Evolutionary conservation across 805 yeast species (phyloP), one percentile per base, ranked within the genome.

Genomic region (Metschnikowia vanudenii): DNA sequence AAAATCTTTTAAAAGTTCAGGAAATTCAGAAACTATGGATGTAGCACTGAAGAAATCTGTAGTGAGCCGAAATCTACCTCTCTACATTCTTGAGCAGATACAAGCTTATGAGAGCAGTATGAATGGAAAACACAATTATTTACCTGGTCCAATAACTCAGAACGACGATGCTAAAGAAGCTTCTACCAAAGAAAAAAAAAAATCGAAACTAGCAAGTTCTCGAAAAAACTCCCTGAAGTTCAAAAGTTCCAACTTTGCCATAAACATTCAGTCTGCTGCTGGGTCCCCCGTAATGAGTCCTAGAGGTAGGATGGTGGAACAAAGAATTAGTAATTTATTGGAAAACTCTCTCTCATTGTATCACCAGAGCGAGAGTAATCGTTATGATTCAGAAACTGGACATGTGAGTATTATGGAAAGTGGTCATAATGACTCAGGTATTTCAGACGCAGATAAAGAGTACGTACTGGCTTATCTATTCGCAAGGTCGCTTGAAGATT

Each of bases 391-490:
- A 10, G 35, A 9, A 3, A 24, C 11, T 33, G 43, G 35, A n/a
- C 10, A 40, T 32, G 17, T 10, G 10, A 24, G 30, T 14, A 19
- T 14, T 16, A 13, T 24, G 26, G 41, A 31, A 20, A 31, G 33
- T 24, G 28, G 33, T 10, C 36, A 37, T 12, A 4, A 22, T 12
- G 37, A 54, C 1, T 45, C 45, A 4, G 43, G 44, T 2, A 47
- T 53, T 1, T 50, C 54, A 3, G 67, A 56, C 7, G 62, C 58
- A 16, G 70, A 68, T 38, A 63, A 58, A 42, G 73, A 70, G 48
- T 71, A 71, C 49, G 62, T 70, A 18, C 73, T 67, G 74, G 75
- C 76, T 11, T 60, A 60, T 39, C 68, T 63, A 67, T 53, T 71
- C 38, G 62, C 69, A 3, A 57, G 56, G 36, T 64, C 59, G 39